Evolutionary conservation across 2,329 filamentous ascomycete species (phyloP).

Genomic region (Calonectria pauciramosa): DNA sequence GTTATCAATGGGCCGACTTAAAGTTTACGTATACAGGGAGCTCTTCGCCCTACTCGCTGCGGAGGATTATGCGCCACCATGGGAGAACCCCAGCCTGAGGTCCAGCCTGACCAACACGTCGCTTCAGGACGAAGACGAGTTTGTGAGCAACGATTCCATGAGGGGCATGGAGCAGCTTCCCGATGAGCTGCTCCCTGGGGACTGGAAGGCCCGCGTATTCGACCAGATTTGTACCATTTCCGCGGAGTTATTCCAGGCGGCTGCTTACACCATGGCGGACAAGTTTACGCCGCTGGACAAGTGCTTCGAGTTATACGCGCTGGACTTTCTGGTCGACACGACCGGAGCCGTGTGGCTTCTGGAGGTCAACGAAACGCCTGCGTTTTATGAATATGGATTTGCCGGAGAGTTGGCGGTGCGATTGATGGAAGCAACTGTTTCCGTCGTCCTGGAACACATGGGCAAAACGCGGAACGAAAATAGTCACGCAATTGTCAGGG

Average conservation of each 20-base stretch:
- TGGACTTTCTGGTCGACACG: slow-evolving; percentile 53
- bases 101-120: slow-evolving; percentile 55
- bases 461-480: slow-evolving; percentile 19
- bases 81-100: slow-evolving; percentile 51
- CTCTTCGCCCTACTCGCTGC: slow-evolving; percentile 52
- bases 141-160: slow-evolving; percentile 50
- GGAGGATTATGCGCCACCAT: slow-evolving; percentile 53
- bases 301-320: slow-evolving; percentile 55
- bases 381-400: slow-evolving; percentile 52
- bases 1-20: slow-evolving; percentile 53
- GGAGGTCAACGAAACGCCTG: slow-evolving; percentile 56
- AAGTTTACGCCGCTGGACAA: slow-evolving; percentile 54
- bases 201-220: slow-evolving; percentile 52
- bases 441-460: slow-evolving; percentile 53
- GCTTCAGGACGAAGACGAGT: slow-evolving; percentile 52
- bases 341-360: slow-evolving; percentile 51
- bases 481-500: background rate
- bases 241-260: slow-evolving; percentile 51
- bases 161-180: slow-evolving; percentile 49
- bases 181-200: slow-evolving; percentile 46
- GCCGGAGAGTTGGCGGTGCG: slow-evolving; percentile 50
- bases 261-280: slow-evolving; percentile 54
- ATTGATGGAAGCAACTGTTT: slow-evolving; percentile 54
- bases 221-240: slow-evolving; percentile 52
- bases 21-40: slow-evolving; percentile 54